Base-by-base conservation (phyloP, 2,329 filamentous ascomycete species). In the Harringtonia lauricola region DNA sequence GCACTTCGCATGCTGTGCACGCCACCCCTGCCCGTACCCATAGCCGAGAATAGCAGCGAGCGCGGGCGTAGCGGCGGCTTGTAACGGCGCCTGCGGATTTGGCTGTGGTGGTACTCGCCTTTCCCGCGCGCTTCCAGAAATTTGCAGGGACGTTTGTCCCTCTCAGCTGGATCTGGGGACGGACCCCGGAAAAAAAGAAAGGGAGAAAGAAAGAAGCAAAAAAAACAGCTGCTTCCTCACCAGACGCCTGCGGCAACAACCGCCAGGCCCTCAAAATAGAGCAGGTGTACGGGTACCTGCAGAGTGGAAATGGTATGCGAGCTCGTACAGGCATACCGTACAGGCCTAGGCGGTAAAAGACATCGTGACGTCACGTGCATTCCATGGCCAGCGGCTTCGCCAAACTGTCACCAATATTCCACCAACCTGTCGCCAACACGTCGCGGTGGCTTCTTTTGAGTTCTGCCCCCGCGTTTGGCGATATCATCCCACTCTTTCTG, bases 71-170 rank as follows among this genome's bases (percentile, higher is more conserved):
- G 6, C 7, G 10, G 24, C 24, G 24, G 24, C 24, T 26, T 26
- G 31, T 34, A 34, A 15, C 31, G 22, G 30, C 14, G 36, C 15
- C 36, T 26, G 30, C 15, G 37, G 8, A 9, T 3, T 12, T 21
- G 26, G 18, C 34, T 38, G 34, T 14, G 13, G 36, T 38, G 30
- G 31, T 42, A 42, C 39, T 9, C 39, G n/a, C 10, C 3, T 26
- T n/a, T 42, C 29, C 35, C 44, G 44, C 44, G 44, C 44, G 44
- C 44, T 46, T 46, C 35, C 34, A 12, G 24, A 37, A 36, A 40
- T 44, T n/a, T 29, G 30, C 36, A 39, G 22, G 36, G 35, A 12
- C 3, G 4, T 3, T 18, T 22, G 29, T 42, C 30, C 33, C 31
- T 22, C 17, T 26, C 36, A 35, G 33, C 33, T n/a, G n/a, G n/a